Conservation (phyloP, 371 early-diverging fungal species). For the Haplosporangium sp. region DNA sequence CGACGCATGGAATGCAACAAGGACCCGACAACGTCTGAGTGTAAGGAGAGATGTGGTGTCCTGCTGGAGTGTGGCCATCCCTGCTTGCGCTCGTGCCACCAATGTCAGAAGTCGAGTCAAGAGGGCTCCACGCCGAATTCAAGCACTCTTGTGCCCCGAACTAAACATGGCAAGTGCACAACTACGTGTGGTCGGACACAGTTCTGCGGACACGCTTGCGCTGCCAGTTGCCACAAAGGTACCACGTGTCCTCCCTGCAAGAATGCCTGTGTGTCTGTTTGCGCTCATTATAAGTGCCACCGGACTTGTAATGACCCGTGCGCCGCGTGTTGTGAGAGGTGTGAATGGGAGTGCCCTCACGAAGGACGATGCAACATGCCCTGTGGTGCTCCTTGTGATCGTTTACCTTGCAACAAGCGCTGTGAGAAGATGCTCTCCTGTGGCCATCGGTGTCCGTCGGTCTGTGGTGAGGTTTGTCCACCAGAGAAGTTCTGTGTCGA, state of each 20-base stretch:
- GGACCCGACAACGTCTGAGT: constrained; percentile 3
- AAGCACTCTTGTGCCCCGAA: constrained; percentile 2
- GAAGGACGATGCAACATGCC: constrained; percentile 57
- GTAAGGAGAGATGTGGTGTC: constrained; percentile 12
- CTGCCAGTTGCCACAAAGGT: neutral
- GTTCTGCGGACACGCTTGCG: no score
- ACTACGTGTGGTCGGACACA: constrained; percentile 45
- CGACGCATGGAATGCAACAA: constrained; percentile 31
- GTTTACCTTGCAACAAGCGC: constrained; percentile 63
- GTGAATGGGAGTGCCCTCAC: constrained; percentile 62
- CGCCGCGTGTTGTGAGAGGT: constrained; percentile 57
- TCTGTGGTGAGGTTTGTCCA: constrained; percentile 68
- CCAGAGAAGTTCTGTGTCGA: constrained; percentile 53
- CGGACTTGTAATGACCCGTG: constrained; percentile 54
- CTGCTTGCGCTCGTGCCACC: constrained; percentile 28
- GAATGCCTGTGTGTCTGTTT: constrained; percentile 52
- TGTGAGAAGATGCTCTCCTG: constrained; percentile 58
- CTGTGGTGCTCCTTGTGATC: constrained; percentile 66
- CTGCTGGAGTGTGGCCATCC: constrained; percentile 52
- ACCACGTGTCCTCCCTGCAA: constrained; percentile 53
- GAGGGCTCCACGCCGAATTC: neutral
- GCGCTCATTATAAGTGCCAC: constrained; percentile 56
- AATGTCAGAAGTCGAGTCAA: constrained; percentile 21
- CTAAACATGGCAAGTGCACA: constrained; percentile 19
- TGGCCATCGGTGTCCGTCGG: constrained; percentile 63